Base-by-base conservation (phyloP, 495 filamentous ascomycete species). In the Xylaria flabelliformis region DNA sequence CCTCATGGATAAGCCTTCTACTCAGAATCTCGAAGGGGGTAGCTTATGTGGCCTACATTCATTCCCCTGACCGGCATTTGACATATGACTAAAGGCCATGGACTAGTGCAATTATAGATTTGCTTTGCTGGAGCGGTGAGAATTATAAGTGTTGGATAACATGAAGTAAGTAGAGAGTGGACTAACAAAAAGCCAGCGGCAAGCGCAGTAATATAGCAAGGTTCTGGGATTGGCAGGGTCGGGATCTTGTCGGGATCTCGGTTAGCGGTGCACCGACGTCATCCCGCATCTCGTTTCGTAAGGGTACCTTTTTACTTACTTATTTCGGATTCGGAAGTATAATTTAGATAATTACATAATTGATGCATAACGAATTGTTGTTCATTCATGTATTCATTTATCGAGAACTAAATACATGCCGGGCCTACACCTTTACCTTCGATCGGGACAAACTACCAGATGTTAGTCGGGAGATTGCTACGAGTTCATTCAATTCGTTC, bases 221-320 rank as follows among this genome's bases (percentile, higher is more conserved):
- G 17, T 50, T 42, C 39, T 42, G 12, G 39, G 39, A 42, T 58
- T 58, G 55, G 26, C 26, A 34, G 24, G 55, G 55, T 32, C 39
- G 39, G 39, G 39, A 42, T 42, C 55, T 58, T 21, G 55, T 61
- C 19, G 15, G 58, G 15, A 10, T 39, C 19, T 39, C n/a, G 6
- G 29, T 21, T 61, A 21, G 32, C 34, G 39, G 34, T 21, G 39
- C 39, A 39, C 39, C 61, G 61, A 63, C 61, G 61, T 63, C 61
- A 63, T 63, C 59, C 34, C 61, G 61, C 61, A 3, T 42, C 26
- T 63, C 17, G 36, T 39, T 1, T 8, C 3, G 58, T 13, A 39
- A 12, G 34, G 58, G 21, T 61, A 34, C n/a, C n/a, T n/a, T n/a
- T n/a, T n/a, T 61, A 39, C 39, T 12, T 42, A 42, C 39, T 13